These are phyloP conservation scores for Onygenales sp. DNA, from an alignment of 2,329 filamentous ascomycete genomes.

Conservation along the genomic window DNA sequence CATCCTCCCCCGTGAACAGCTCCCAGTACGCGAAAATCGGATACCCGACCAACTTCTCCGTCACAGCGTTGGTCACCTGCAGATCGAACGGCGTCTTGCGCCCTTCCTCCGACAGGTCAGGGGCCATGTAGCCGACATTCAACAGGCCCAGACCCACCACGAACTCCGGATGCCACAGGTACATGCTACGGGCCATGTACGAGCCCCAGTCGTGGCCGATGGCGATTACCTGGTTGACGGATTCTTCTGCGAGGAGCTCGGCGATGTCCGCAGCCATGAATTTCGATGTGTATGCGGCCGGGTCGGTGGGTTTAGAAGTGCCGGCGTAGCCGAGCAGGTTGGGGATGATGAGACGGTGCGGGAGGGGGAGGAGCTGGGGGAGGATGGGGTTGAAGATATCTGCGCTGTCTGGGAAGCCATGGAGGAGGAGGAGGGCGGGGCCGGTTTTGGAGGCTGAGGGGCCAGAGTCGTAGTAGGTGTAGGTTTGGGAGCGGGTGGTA, in stretches of 20 bases:
- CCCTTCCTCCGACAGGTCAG: not conserved
- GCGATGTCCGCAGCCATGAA: not conserved
- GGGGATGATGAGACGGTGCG: not conserved
- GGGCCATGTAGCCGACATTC: not conserved
- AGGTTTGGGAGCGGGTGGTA: not conserved
- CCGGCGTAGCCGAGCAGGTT: not conserved
- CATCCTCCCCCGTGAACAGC: not conserved
- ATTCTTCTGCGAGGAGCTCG: not conserved
- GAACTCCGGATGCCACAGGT: not conserved
- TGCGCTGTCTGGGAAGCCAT: not conserved
- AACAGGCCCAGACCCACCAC: not conserved
- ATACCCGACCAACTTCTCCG: not conserved
- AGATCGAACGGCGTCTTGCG: not conserved
- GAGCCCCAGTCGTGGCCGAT: conserved; percentile 2
- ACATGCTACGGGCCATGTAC: not conserved
- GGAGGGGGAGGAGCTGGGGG: not conserved
- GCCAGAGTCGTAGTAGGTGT: not conserved
- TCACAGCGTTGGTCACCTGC: not conserved
- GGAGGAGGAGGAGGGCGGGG: not conserved
- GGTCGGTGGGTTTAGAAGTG: not conserved
- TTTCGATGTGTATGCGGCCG: not conserved
- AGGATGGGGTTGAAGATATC: not conserved
- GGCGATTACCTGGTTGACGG: not conserved
- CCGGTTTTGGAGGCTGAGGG: not conserved
- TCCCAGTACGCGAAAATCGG: not conserved